Conservation (phyloP, 345 rosid species). For the Clausena lansium region DNA sequence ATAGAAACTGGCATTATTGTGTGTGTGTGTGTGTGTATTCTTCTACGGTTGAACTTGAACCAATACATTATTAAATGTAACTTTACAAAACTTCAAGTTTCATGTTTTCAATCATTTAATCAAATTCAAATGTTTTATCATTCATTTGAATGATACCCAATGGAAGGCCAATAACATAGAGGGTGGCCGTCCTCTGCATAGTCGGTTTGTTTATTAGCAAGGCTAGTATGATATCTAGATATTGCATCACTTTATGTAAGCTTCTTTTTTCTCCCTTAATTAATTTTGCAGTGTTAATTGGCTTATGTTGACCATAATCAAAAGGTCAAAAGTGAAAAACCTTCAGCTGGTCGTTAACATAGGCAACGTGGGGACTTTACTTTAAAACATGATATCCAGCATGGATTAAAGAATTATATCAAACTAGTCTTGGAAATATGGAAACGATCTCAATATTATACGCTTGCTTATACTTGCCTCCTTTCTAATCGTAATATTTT, state of each 20-base stretch:
- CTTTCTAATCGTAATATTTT: too few relatives aligned
- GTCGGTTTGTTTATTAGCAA: too few relatives aligned
- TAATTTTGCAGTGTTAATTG: too few relatives aligned
- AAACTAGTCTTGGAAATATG: too few relatives aligned
- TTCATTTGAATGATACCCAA: background rate
- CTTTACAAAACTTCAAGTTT: background rate
- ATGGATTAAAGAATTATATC: background rate
- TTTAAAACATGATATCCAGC: background rate
- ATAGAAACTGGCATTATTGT: too few relatives aligned
- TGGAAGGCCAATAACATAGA: background rate
- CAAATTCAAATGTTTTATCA: background rate
- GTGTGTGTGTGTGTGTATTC: too few relatives aligned
- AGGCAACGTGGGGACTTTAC: background rate
- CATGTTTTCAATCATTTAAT: background rate
- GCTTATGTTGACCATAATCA: background rate
- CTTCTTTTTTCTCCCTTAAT: too few relatives aligned
- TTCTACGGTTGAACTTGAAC: background rate
- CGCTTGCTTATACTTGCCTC: too few relatives aligned
- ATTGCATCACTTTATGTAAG: too few relatives aligned
- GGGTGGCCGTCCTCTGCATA: too few relatives aligned
- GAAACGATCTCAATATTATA: too few relatives aligned
- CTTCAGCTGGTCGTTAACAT: background rate
- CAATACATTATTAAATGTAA: background rate
- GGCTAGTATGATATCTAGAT: too few relatives aligned
- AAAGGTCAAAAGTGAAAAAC: background rate